Evolutionary conservation across 306 rosid species (phyloP).

Genomic region (Citrullus amarus): DNA sequence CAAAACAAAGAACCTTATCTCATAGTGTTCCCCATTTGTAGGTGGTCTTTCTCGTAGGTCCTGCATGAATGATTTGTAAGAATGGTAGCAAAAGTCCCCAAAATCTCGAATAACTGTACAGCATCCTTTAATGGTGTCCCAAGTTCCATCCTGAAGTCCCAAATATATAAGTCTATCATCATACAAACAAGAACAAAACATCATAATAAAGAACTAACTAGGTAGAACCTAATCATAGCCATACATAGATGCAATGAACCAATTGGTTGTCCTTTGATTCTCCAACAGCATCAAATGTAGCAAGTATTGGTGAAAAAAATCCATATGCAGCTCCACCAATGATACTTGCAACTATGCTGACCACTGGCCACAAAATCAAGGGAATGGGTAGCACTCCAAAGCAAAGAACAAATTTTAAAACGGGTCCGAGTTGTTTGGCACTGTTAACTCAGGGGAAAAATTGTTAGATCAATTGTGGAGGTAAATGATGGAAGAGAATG

Average conservation of each 20-base stretch:
- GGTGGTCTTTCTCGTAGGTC: conserved; percentile 47
- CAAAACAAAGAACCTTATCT: conserved; percentile 41
- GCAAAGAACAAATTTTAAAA: conserved; percentile 62
- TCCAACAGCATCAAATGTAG: conserved; percentile 77
- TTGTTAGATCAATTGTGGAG: neutral
- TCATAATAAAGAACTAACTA: conserved; percentile 6
- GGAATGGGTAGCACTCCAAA: conserved; percentile 45
- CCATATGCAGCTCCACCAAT: conserved; percentile 81
- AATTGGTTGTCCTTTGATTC: conserved; percentile 57
- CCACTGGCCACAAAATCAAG: conserved; percentile 52
- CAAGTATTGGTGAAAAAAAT: conserved; percentile 53
- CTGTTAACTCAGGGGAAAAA: conserved; percentile 23
- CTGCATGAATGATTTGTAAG: conserved; percentile 72
- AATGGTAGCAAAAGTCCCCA: conserved; percentile 54
- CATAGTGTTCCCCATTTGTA: conserved; percentile 47
- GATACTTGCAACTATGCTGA: conserved; percentile 69
- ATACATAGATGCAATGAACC: conserved; percentile 63
- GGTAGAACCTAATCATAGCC: conserved; percentile 16
- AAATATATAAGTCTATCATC: conserved; percentile 13
- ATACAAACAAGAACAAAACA: conserved; percentile 14
- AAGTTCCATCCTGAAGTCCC: conserved; percentile 65
- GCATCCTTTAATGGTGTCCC: conserved; percentile 50
- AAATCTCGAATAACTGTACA: conserved; percentile 61
- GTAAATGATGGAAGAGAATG: neutral
- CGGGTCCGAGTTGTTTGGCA: conserved; percentile 61